Conservation (phyloP, 495 filamentous ascomycete species). For the Parachaetomium inaequale region DNA sequence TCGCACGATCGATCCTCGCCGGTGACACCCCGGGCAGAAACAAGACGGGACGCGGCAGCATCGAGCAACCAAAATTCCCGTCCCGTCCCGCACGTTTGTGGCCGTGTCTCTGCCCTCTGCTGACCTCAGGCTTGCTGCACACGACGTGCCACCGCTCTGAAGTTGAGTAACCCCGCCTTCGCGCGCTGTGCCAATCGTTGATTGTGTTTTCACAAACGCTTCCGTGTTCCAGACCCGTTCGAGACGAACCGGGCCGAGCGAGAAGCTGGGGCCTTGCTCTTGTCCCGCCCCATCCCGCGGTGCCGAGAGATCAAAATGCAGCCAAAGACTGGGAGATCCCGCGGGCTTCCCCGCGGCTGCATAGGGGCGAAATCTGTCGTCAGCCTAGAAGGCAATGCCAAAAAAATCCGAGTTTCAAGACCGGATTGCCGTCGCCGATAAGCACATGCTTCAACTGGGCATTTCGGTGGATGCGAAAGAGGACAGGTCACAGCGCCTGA, state of each 20-base stretch:
- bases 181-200: neutral
- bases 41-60: conserved; percentile 25
- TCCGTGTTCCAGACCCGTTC: neutral
- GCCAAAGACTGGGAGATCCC: neutral
- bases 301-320: neutral
- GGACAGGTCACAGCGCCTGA: too few relatives aligned
- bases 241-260: neutral
- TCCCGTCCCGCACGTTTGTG: conserved; percentile 11
- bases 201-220: neutral
- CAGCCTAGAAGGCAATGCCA: too few relatives aligned
- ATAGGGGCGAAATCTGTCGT: neutral
- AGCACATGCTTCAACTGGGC: neutral
- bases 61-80: conserved; percentile 17
- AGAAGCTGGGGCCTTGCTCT: neutral
- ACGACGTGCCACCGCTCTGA: neutral
- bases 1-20: neutral
- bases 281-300: neutral
- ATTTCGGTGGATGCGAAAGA: too few relatives aligned
- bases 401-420: too few relatives aligned
- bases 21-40: conserved; percentile 10
- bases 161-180: conserved; percentile 3
- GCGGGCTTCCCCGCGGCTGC: neutral
- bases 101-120: neutral
- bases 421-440: too few relatives aligned
- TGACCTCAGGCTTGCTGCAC: neutral